Base-by-base conservation (phyloP, 1,139 yeast species). In the Wickerhamomyces sp. region DNA sequence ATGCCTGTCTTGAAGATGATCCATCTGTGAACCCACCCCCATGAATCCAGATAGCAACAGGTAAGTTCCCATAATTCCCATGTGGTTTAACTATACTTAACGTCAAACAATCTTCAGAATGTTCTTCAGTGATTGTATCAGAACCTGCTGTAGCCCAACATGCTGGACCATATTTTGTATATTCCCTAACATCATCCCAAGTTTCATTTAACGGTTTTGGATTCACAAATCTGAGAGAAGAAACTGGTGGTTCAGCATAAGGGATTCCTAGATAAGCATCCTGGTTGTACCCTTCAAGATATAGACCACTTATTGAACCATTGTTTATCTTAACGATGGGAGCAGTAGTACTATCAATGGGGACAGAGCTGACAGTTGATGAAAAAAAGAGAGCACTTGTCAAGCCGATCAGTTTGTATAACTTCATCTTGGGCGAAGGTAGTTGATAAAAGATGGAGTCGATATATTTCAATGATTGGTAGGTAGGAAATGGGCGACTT, bases 21-120 rank as follows among this genome's bases (percentile, higher is more conserved):
- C 70, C 69, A 14, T 46, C 52, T 8, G 46, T 37, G 44, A 57
- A 66, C 2, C 65, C 66, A 31, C 72, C 72, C 13, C 71, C 71
- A 46, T 65, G 65, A 41, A 67, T 63, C 67, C 68, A 65, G 23
- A 62, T 53, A 41, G 61, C 50, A 8, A 65, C 69, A 3, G 69
- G 69, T 11, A 65, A 46, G 10, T 45, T 31, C 7, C 39, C 35
- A 39, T 44, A 88, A 59, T 82, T 82, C 2, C 87, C 90, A 31
- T 69, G 63, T 0, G 93, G 86, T 34, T 72, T 72, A 13, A 75
- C 71, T 36, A 86, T 88, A 91, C 94, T 86, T 47, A 75, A 65
- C 0, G 84, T 71, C 43, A 70, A 37, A 42, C 54, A 51, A 36
- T 51, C 51, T 39, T 51, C 53, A 10, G 50, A 44, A 39, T 51